Conservation (phyloP, 495 filamentous ascomycete genomes). For the Opeltia flavorubescens region DNA sequence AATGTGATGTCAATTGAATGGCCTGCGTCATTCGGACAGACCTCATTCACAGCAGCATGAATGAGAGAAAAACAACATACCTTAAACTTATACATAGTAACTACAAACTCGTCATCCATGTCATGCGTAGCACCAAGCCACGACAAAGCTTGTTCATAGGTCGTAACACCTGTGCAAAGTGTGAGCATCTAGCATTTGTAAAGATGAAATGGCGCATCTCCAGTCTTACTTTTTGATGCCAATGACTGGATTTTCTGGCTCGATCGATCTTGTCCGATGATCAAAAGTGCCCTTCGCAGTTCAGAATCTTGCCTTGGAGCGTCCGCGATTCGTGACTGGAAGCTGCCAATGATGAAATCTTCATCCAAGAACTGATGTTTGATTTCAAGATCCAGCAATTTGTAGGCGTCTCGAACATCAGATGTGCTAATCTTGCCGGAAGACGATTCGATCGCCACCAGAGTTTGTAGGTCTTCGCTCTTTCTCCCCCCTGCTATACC, state of each 20-base stretch:
- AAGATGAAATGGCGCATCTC: neutral
- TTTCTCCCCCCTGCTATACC: constrained; percentile 24
- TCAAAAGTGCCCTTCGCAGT: constrained; percentile 36
- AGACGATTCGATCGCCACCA: constrained; percentile 26
- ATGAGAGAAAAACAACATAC: constrained; percentile 19
- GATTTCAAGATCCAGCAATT: constrained; percentile 33
- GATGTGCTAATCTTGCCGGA: constrained; percentile 23
- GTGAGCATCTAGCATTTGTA: neutral
- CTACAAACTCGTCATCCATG: constrained; percentile 45
- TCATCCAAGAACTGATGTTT: constrained; percentile 30
- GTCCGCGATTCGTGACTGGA: constrained; percentile 37
- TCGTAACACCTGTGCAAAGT: constrained; percentile 33
- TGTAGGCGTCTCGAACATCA: constrained; percentile 34
- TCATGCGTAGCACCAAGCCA: constrained; percentile 39
- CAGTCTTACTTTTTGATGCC: constrained; percentile 36
- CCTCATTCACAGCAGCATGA: neutral
- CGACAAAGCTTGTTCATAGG: constrained; percentile 44
- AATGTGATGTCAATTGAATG: neutral
- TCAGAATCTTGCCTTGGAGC: constrained; percentile 31
- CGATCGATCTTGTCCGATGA: constrained; percentile 36
- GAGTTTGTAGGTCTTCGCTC: constrained; percentile 26
- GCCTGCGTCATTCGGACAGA: neutral
- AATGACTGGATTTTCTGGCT: constrained; percentile 41
- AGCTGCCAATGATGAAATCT: constrained; percentile 42
- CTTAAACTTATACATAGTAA: constrained; percentile 44